Base-by-base conservation (phyloP, 495 filamentous ascomycete species). In the Hypoxylon lienhwacheense region DNA sequence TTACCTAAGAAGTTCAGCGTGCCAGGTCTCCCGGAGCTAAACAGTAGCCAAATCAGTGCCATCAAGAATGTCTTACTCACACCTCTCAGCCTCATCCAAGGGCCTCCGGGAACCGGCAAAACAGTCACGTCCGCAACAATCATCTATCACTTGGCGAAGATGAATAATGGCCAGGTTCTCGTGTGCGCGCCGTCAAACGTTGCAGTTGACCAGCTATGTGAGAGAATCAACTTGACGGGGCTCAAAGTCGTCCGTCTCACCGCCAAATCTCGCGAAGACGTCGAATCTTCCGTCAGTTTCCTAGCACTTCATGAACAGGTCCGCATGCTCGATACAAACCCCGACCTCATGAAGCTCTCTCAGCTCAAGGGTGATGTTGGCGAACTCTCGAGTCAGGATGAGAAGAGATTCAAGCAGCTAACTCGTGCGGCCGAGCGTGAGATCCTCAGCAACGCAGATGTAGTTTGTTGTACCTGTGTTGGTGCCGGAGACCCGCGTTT, bases 111-210 rank as follows among this genome's bases (percentile, higher is more conserved):
- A 58, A 99, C 93, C 3, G 93, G 93, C 63, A 99, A 99, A 76
- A 99, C 93, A 0, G 93, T 99, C 41, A 99, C 93, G n/a, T 97
- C 95, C 15, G 93, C 95, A 15, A 99, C 93, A 0, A 95, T 99
- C 59, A 97, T 99, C 67, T 95, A 97, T 63, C 93, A 99, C 66
- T 81, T 99, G 52, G 86, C 89, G 55, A 99, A 95, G 73, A 86
- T 95, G 72, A 97, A 91, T 60, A 89, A 88, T 44, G 91, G 91
- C 36, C 95, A 96, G 62, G 91, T 97, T 16, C 77, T 99, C 32
- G 93, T 99, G 22, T 99, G 93, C 65, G 93, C 93, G 24, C 93
- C 93, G 1, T 99, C 93, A 32, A 99, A 99, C 77, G 93, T 99
- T 58, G 93, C 93, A 12, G 93, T 99, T 33, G 93, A 99, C 64